Evolutionary conservation across 1,284 basidiomycete genomes (phyloP), one percentile per base, ranked within the genome.

Genomic region (Acaromyces ingoldii): DNA sequence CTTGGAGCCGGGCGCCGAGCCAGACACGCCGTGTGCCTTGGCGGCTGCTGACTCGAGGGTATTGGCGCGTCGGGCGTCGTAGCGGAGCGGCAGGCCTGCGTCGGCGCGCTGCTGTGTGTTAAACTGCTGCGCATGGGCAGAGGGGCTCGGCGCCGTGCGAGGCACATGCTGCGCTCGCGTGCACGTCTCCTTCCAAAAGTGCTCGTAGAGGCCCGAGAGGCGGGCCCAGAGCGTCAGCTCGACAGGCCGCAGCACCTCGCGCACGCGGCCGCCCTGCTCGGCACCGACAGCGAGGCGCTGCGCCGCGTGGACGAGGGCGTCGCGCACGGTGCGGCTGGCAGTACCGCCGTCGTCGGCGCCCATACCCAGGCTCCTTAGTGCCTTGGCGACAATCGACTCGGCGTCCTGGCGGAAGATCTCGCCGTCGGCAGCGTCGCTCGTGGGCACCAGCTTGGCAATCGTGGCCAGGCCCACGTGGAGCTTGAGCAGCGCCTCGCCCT

Each of bases 381-480:
- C 63, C 45, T 68, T 65, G 28, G 44, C 45, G 17, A 68, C 44
- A 34, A 68, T 68, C 15, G 54, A 57, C 38, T 55, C 58, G 17
- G 65, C 65, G 19, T 68, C 65, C 4, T 62, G 60, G 3, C 61
- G 54, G 54, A 65, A 65, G 17, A 62, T 58, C 46, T 63, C 57
- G 21, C 54, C 60, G 45, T 68, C 62, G 34, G 45, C 47, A 46
- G 50, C 59, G 28, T 53, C 47, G 28, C 61, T 58, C 1, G 37
- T 24, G 4, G 58, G 51, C 2, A 52, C 39, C 26, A 69, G 58
- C 30, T 58, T 62, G 10, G 58, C 56, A 0, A 70, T 51, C 9
- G 68, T 68, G 31, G 58, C 51, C 43, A 70, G 62, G 40, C 68
- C 67, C 2, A 68, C 68, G 38, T 68, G 62, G 6, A 70, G 60